phyloP scores from a whole-genome alignment of 306 rosid species.

The Hippophae rhamnoides region DNA sequence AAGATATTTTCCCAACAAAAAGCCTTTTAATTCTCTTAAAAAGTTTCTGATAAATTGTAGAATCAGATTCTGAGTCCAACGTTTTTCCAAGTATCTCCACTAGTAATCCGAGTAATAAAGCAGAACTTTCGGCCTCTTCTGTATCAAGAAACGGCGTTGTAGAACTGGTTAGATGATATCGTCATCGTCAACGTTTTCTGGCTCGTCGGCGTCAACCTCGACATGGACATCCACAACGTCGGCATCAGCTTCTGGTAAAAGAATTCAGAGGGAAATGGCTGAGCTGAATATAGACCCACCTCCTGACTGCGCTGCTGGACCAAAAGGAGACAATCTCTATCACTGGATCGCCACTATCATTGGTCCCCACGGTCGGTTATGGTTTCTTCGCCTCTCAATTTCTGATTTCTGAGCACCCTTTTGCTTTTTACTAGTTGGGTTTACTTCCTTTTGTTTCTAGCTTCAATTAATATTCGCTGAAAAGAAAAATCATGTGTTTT shows the following conservation, averaged over 20 bases:
- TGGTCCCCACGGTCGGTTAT: constrained; percentile 52
- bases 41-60: not conserved
- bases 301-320: constrained; percentile 76
- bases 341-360: constrained; percentile 87
- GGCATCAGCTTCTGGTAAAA: constrained; percentile 69
- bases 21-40: too few species aligned
- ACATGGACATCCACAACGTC: constrained; percentile 70
- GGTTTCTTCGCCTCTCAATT: not conserved
- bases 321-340: constrained; percentile 91
- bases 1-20: too few species aligned
- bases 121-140: not conserved
- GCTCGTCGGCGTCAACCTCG: constrained; percentile 31
- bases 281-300: constrained; percentile 76
- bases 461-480: not conserved
- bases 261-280: constrained; percentile 79
- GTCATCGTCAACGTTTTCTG: constrained; percentile 9
- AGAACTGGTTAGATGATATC: too few species aligned
- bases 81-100: constrained; percentile 27
- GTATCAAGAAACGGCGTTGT: too few species aligned
- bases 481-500: not conserved
- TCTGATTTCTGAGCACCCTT: not conserved
- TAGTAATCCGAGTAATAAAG: too few species aligned
- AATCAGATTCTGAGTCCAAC: not conserved
- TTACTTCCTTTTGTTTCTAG: not conserved
- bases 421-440: not conserved